Evolutionary conservation across 106 monocot genomes (phyloP).

Genomic region (Dactylorhiza incarnata): DNA sequence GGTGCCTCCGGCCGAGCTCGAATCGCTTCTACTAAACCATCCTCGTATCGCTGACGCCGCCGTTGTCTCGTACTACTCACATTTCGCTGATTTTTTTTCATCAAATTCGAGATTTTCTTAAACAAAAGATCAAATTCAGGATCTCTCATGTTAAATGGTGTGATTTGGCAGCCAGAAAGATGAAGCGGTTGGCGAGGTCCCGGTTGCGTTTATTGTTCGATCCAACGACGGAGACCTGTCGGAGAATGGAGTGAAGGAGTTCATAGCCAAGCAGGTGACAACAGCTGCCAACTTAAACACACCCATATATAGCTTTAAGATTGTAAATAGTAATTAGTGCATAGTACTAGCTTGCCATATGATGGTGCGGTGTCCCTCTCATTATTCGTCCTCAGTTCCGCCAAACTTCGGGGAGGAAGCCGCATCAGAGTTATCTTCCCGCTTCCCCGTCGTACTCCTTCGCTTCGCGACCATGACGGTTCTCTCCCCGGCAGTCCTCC

Average conservation of each 20-base stretch:
- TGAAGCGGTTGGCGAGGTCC: slow-evolving; percentile 79
- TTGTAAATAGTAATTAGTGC: no score
- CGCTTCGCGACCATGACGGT: no score
- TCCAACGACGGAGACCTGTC: slow-evolving; percentile 30
- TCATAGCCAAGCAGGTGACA: slow-evolving; percentile 77
- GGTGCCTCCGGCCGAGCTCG: slow-evolving; percentile 93
- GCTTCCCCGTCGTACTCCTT: no score
- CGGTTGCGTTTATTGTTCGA: slow-evolving; percentile 75
- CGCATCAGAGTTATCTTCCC: no score
- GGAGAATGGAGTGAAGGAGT: slow-evolving; percentile 70
- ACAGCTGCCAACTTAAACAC: background rate
- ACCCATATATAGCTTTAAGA: no score
- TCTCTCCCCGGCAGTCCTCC: no score
- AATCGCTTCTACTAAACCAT: slow-evolving; percentile 58
- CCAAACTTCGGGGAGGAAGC: no score
- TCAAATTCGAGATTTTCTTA: background rate
- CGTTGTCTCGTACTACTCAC: slow-evolving; percentile 62
- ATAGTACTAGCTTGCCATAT: no score
- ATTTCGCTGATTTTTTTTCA: background rate
- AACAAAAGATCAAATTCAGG: background rate
- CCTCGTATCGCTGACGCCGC: slow-evolving; percentile 75
- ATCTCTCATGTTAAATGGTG: background rate
- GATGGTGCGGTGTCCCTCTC: no score
- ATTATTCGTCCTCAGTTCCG: no score
- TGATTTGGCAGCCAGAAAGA: slow-evolving; percentile 49